A percentile compares a stretch with the other conserved stretches of the same genome.
These are phyloP conservation scores for Albifimbria verrucaria DNA, from an alignment of 2,329 filamentous ascomycete genomes.

Conservation along the genomic window DNA sequence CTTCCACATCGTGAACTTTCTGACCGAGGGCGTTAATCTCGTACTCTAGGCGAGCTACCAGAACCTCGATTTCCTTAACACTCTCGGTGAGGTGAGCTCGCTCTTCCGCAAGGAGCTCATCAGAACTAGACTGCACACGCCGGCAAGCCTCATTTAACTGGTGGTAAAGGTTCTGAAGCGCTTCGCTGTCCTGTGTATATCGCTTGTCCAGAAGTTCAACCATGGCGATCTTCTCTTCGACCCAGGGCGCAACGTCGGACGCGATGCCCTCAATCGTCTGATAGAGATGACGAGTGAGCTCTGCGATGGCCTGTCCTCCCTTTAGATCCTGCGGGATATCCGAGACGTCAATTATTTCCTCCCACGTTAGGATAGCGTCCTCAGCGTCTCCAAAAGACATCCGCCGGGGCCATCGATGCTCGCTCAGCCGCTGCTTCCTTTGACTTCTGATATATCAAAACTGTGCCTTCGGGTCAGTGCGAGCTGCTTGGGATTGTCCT, in stretches of 20 bases:
- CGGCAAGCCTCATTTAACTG: conserved; percentile 69
- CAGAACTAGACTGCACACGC: conserved; percentile 61
- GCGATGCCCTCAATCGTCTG: conserved; percentile 49
- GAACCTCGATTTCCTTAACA: conserved; percentile 73
- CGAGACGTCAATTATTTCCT: conserved; percentile 44
- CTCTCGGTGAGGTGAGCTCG: conserved; percentile 65
- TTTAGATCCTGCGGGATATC: conserved; percentile 24
- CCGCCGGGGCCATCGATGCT: conserved; percentile 65
- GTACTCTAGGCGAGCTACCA: conserved; percentile 86
- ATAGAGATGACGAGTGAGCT: conserved; percentile 56
- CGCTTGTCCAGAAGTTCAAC: conserved; percentile 59
- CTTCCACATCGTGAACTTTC: conserved; percentile 83
- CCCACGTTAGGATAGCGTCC: conserved; percentile 69
- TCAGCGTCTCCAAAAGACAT: conserved; percentile 75
- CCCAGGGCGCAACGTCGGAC: conserved; percentile 57
- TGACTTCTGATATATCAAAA: conserved; percentile 33
- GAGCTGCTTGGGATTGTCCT: conserved; percentile 37
- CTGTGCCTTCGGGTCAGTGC: conserved; percentile 63
- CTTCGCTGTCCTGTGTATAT: conserved; percentile 60
- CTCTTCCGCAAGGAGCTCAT: conserved; percentile 68
- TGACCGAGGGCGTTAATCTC: conserved; percentile 78
- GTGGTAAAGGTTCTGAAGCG: conserved; percentile 65
- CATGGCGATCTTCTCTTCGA: conserved; percentile 50
- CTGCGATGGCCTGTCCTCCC: conserved; percentile 35
- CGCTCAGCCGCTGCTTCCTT: conserved; percentile 38